Percentiles rank a stretch among this genome's conserved stretches.
These are phyloP conservation scores for Penicillium cosmopolitanum DNA, from an alignment of 495 filamentous ascomycete species.

Conservation along the genomic window DNA sequence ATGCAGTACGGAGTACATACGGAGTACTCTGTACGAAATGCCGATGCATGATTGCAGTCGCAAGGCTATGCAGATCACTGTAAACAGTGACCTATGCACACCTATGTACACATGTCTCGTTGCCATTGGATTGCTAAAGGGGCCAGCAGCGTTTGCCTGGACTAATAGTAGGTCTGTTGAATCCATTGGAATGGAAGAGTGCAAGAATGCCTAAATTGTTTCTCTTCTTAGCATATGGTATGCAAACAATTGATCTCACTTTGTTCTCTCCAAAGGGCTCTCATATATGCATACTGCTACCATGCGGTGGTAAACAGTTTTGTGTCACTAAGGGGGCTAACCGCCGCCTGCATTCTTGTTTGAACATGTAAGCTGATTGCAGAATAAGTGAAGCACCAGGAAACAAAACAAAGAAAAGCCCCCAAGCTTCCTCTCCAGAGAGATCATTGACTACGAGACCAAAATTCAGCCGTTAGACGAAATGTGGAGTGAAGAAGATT, in stretches of 20 bases:
- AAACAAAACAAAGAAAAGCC: neutral
- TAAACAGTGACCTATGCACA: neutral
- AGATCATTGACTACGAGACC: neutral
- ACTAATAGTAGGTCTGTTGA: neutral
- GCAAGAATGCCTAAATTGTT: no score
- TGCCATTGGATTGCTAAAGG: neutral
- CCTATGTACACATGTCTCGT: neutral
- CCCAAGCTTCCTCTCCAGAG: neutral
- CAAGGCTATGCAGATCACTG: neutral
- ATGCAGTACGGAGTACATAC: conserved; percentile 5
- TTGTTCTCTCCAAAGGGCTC: no score
- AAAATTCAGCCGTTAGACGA: neutral
- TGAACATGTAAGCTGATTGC: no score
- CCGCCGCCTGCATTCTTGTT: no score
- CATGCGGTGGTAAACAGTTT: no score
- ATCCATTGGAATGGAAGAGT: no score
- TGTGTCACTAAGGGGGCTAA: no score
- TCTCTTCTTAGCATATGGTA: no score
- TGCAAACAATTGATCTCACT: no score
- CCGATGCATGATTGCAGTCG: neutral
- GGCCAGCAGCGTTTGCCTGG: neutral
- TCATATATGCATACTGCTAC: no score
- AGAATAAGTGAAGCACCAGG: neutral
- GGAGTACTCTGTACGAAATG: neutral
- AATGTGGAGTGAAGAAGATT: conserved; percentile 1